Evolutionary conservation across 306 rosid genomes (phyloP).

Genomic region (Ormosia semicastrata): DNA sequence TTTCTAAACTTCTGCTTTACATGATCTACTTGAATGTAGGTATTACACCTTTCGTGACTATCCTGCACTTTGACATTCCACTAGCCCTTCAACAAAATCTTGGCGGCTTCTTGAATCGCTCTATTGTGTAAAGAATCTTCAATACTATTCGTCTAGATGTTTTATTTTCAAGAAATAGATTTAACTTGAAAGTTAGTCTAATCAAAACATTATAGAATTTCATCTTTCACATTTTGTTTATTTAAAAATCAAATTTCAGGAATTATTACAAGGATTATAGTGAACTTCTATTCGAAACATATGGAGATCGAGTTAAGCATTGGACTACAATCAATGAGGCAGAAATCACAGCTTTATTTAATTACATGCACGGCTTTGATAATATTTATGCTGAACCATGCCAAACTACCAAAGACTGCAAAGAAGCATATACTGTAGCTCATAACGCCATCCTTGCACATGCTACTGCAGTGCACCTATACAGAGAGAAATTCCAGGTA

Average conservation of each 20-base stretch:
- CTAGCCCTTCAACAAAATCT: background rate
- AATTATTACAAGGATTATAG: conserved; percentile 32
- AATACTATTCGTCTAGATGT: background rate
- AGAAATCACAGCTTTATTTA: conserved; percentile 6
- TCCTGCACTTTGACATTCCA: conserved; percentile 25
- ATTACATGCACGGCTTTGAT: conserved; percentile 28
- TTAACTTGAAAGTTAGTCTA: background rate
- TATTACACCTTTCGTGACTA: conserved; percentile 28
- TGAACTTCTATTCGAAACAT: conserved; percentile 28
- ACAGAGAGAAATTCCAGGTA: conserved; percentile 33
- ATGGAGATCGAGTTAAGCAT: conserved; percentile 49
- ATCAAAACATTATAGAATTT: background rate
- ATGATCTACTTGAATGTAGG: background rate
- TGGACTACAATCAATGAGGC: conserved; percentile 46
- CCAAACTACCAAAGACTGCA: background rate
- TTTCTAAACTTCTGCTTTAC: background rate
- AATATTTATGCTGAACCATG: conserved; percentile 21
- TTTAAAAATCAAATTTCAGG: conserved; percentile 18
- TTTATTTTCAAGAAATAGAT: background rate
- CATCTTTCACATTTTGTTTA: background rate
- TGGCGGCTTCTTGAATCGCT: conserved; percentile 18
- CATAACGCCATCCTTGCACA: conserved; percentile 45
- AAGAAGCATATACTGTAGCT: conserved; percentile 36
- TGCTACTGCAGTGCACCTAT: conserved; percentile 25
- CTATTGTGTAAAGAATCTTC: conserved; percentile 26